Evolutionary conservation across 257 asterid species (phyloP), one percentile per base, ranked within the genome.

Genomic region (Schizonepeta tenuifolia): DNA sequence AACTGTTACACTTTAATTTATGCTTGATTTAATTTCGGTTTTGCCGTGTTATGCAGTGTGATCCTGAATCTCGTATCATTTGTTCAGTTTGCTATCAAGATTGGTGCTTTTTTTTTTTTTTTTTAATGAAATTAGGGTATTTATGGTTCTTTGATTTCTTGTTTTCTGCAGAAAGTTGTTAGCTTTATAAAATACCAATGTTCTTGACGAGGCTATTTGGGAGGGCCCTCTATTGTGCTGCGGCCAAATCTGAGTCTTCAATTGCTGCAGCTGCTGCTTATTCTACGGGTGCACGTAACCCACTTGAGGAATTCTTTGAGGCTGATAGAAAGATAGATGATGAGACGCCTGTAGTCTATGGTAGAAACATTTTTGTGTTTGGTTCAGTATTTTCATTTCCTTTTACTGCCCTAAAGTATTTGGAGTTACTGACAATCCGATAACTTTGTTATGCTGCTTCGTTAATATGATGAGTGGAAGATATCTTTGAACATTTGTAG

Each of bases 301-400:
- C 96, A 1, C 92, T 92, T 12, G 90, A 84, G 79, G 89, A 86
- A 76, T 92, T 92, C 77, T 92, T 92, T 54, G 96, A 90, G 82
- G 85, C 66, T 9, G 92, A 90, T 40, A 78, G 96, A 66, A 80
- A 78, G 36, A 65, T 57, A 0, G 96, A 90, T 15, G 96, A 86
- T 31, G 98, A 90, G 28, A 86, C 82, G 68, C 96, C 96, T 53
- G 75, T 84, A n/a, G 84, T 86, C 58, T 92, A 90, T 73, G 98
- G 98, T 92, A 78, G 63, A n/a, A 21, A 13, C n/a, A 0, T 73
- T 50, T 17, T 5, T 46, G 61, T 18, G 46, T 51, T 20, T 53
- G 71, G 53, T 20, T 78, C 13, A 47, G 50, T 61, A 12, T 65
- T 51, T 24, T 41, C 14, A 21, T 55, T n/a, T 41, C 44, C 64